Evolutionary conservation across 768 basidiomycete genomes (phyloP), one percentile per base, ranked within the genome.

Genomic region (Erythrobasidium yunnanense): DNA sequence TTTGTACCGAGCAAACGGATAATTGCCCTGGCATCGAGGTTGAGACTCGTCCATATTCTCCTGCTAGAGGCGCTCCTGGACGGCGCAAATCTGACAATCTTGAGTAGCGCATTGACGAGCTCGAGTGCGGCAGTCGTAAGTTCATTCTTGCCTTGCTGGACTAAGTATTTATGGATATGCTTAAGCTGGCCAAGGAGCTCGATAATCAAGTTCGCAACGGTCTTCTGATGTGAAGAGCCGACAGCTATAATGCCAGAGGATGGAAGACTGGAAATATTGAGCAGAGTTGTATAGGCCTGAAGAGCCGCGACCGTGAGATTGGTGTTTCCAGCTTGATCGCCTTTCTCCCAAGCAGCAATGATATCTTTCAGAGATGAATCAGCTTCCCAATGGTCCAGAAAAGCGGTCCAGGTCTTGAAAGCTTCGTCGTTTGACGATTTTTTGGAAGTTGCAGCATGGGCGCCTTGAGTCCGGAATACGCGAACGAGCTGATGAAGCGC

Each of bases 101-200:
- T 63, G 25, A 63, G 49, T 7, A 63, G 47, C 20, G 47, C 49
- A 4, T 29, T 33, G 38, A 63, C 46, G 25, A 63, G 29, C 49
- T 63, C 60, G 17, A 63, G 47, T 4, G 60, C 32, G 8, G 60
- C 60, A 27, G 60, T 63, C 42, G 60, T 49, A n/a, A 63, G 49
- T 11, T 63, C 60, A 11, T 63, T 63, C 60, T 63, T 63, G 5
- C 60, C 60, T 15, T 25, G 60, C 32, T 47, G 60, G n/a, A 32
- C 42, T 3, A 63, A 32, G 23, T 63, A 51, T 23, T 63, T 63
- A 33, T 7, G 3, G 29, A 63, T 25, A 23, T 63, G 49, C 22
- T 34, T 23, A 25, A 63, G 33, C 7, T n/a, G 38, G 17, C 18
- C 18, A 25, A 63, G 49, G 47, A 63, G 45, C 29, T 49, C 60